Base-by-base conservation (phyloP, 768 basidiomycete genomes). In the Harrya chromipes region DNA sequence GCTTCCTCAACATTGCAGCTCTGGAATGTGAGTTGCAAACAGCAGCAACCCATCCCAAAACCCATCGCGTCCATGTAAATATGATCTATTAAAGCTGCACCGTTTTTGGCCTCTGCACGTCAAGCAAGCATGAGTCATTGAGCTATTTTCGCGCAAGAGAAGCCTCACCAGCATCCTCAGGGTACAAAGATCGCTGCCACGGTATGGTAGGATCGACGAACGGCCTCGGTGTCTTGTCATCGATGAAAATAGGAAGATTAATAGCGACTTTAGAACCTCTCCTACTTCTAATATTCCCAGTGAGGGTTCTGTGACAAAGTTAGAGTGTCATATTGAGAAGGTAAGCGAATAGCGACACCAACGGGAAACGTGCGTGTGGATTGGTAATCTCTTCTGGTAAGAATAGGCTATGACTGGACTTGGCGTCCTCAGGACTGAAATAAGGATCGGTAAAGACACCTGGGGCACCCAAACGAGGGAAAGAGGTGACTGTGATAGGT, bases 11-110 rank as follows among this genome's bases (percentile, higher is more conserved):
- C 84, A 71, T 92, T 93, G 70, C 92, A 97, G 3, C 94, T 87
- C 69, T 99, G 97, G 73, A 98, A 97, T 13, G 97, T 99, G 53
- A 98, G 78, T 62, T 99, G 97, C 44, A 99, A 76, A 69, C 97
- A 98, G 62, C 92, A 95, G 58, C 95, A 98, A 6, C 97, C 97
- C 97, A 98, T 99, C 40, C 97, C 97, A 67, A 99, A 99, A 24
- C 94, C 95, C 97, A 98, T 98, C 9, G 97, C 94, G 67, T 99
- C 97, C 75, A 98, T 80, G 66, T 98, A 98, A 55, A 99, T 90
- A 68, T 98, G 94, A 65, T 95, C 85, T 27, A 76, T 74, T 31
- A 91, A 76, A 14, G 94, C 94, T 5, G 94, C 92, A 2, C 94
- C 94, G 54, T 84, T 78, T 70, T 85, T 90, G 1, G 94, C 94